Percentiles rank a stretch among this genome's conserved stretches.
These are phyloP conservation scores for Leucaena leucocephala DNA, from an alignment of 306 rosid genomes.

Conservation along the genomic window DNA sequence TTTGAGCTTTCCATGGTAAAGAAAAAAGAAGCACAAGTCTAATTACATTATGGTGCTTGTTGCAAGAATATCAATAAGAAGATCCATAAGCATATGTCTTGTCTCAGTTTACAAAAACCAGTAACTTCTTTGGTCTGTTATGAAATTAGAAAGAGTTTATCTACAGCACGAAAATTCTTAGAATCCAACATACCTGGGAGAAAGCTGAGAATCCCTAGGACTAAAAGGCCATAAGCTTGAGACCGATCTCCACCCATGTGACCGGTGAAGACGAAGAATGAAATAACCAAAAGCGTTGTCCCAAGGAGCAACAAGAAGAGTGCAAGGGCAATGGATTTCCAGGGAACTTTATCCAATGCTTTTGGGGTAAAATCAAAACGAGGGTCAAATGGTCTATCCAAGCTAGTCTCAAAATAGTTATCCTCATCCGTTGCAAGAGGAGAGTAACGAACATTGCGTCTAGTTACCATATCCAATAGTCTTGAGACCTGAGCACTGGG, in stretches of 20 bases:
- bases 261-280: slow-evolving; percentile 82
- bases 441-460: slow-evolving; percentile 65
- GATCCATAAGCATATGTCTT: slow-evolving; percentile 13
- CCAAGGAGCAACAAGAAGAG: slow-evolving; percentile 80
- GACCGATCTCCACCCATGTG: slow-evolving; percentile 95
- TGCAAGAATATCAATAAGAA: slow-evolving; percentile 21
- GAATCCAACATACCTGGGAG: slow-evolving; percentile 75
- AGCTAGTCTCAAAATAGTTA: slow-evolving; percentile 39
- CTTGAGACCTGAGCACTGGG: slow-evolving; percentile 2
- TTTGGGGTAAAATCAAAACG: slow-evolving; percentile 88
- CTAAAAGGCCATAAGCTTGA: slow-evolving; percentile 91
- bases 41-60: slow-evolving; percentile 5
- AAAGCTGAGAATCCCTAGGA: slow-evolving; percentile 81
- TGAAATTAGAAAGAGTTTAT: slow-evolving; percentile 14
- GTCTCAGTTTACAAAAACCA: slow-evolving; percentile 12
- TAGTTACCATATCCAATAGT: slow-evolving; percentile 61
- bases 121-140: background rate
- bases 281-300: slow-evolving; percentile 70
- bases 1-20: slow-evolving; percentile 20
- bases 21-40: background rate
- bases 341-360: slow-evolving; percentile 80
- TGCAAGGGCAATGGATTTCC: slow-evolving; percentile 94
- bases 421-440: slow-evolving; percentile 69
- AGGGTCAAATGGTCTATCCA: slow-evolving; percentile 58
- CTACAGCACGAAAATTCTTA: slow-evolving; percentile 15